phyloP scores from a whole-genome alignment of 169 alveolate genomes.

The Cryptosporidium ryanae region DNA sequence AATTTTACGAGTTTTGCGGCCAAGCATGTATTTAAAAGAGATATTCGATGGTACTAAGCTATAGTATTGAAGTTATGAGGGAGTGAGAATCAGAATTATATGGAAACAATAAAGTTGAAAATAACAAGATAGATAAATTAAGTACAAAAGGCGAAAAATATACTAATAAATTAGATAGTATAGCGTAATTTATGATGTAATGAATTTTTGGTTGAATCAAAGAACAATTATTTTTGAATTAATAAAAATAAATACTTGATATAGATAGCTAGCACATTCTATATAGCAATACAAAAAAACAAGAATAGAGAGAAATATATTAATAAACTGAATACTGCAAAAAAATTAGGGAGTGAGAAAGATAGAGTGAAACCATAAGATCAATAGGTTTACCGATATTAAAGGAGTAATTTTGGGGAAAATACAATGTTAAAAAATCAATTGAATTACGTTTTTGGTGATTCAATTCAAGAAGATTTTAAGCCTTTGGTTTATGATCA shows the following conservation, averaged over 20 bases:
- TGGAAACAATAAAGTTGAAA: background rate
- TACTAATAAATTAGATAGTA: too few relatives aligned
- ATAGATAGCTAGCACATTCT: too few relatives aligned
- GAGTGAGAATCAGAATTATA: background rate
- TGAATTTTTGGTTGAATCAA: too few relatives aligned
- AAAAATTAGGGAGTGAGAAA: background rate
- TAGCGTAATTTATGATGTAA: too few relatives aligned
- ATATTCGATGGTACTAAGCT: conserved; percentile 16
- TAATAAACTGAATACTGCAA: background rate
- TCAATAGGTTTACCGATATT: background rate
- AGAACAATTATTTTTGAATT: too few relatives aligned
- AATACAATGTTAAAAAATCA: conserved; percentile 44
- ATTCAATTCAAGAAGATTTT: conserved; percentile 22
- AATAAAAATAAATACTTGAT: too few relatives aligned
- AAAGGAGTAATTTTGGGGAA: too few relatives aligned
- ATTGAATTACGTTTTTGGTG: background rate
- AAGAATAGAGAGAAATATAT: background rate
- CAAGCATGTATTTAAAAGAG: conserved; percentile 66
- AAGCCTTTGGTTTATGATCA: conserved; percentile 34
- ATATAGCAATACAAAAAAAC: background rate
- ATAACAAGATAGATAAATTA: background rate
- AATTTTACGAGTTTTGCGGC: conserved; percentile 76
- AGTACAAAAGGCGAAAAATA: too few relatives aligned
- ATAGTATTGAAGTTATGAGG: too few relatives aligned
- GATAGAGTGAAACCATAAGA: background rate